A percentile compares a stretch with the other conserved stretches of the same genome.
Evolutionary conservation across 345 rosid genomes (phyloP).

Genomic region (Populus ilicifolia): DNA sequence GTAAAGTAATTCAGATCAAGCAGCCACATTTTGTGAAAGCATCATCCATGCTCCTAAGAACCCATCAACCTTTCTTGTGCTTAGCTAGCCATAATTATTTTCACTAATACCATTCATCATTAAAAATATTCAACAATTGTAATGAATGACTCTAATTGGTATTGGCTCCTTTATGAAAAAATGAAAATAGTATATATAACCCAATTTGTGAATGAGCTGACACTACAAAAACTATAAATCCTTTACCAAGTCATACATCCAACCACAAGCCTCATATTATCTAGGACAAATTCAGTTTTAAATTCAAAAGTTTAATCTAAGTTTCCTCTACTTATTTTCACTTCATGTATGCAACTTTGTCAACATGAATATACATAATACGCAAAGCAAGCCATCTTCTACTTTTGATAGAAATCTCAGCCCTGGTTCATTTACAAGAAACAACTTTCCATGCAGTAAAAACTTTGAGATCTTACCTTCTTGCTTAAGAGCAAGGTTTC

Average conservation of each 20-base stretch:
- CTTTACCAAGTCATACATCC: not conserved
- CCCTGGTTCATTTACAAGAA: not conserved
- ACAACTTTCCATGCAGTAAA: not conserved
- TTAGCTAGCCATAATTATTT: not conserved
- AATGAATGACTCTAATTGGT: too few species aligned
- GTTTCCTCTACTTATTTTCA: not conserved
- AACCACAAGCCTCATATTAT: not conserved
- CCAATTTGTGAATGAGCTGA: not conserved
- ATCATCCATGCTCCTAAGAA: not conserved
- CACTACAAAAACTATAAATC: not conserved
- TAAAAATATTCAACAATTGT: not conserved
- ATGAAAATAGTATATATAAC: too few species aligned
- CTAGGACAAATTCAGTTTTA: not conserved
- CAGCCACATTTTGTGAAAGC: not conserved
- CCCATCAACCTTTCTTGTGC: not conserved
- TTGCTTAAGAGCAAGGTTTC: slow-evolving; percentile 63
- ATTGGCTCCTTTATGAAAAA: too few species aligned
- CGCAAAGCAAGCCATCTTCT: not conserved
- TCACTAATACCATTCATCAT: not conserved
- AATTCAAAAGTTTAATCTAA: not conserved
- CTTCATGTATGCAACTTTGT: not conserved
- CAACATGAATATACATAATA: not conserved
- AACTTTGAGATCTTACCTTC: slow-evolving; percentile 52
- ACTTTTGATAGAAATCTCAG: not conserved
- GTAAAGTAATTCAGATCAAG: not conserved